Evolutionary conservation across 208 protist genomes (phyloP), one percentile per base, ranked within the genome.

Genomic region (Wallacemonas sp.): DNA sequence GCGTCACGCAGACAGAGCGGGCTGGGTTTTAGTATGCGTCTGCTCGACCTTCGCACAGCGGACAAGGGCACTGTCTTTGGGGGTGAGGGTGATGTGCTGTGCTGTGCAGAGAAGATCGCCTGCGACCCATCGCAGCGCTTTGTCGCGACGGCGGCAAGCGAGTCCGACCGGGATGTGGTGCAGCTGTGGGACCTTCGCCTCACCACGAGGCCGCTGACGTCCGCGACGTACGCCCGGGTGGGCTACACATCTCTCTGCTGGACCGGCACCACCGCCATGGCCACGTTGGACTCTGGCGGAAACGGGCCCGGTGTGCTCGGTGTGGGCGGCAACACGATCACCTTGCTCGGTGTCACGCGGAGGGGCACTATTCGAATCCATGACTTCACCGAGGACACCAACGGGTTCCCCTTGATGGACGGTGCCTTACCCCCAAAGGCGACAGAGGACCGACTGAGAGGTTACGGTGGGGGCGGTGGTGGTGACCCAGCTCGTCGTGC

Each of bases 181-280:
- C 86, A 93, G 74, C 74, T 93, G 19, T 93, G 86, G 86, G 86
- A 93, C 60, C 42, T 93, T 17, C 82, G 86, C 62, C 75, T 76
- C 70, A 65, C 69, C 8, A 68, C 78, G 12, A 62, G 72, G 1
- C 83, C 82, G 3, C 65, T 90, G 17, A 47, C 60, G 17, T 56
- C 53, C 5, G 68, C 72, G 1, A 59, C 70, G 2, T 71, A 73
- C 74, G 31, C 68, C 0, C 58, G 55, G 4, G 66, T 61, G 2
- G 82, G 78, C 1, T 90, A 88, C 75, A 90, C 82, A 0, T 88
- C 83, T 9, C 73, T 93, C 8, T 77, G 75, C 58, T 93, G 86
- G 86, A 75, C 62, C 24, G 36, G 56, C 19, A 45, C 11, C 5
- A 41, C 9, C 59, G 27, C 31, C 46, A 54, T 9, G 15, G 26